Base-by-base conservation (phyloP, 2,329 filamentous ascomycete genomes). In the Alternaria rosae region DNA sequence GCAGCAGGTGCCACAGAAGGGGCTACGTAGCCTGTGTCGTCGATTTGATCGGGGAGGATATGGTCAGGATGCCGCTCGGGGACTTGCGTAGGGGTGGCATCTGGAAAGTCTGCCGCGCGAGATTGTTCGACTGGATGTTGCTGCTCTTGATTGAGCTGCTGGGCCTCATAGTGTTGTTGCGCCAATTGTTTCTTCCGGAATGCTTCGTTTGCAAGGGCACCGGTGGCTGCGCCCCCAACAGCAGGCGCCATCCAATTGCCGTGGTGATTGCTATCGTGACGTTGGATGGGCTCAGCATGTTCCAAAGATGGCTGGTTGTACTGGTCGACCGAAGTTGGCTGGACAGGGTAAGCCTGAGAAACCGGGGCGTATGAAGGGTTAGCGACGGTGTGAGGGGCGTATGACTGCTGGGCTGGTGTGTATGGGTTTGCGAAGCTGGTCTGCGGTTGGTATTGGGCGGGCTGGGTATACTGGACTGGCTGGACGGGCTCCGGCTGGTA, bases 241-340 rank as follows among this genome's bases (percentile, higher is more conserved):
- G 79, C 80, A 32, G 84, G 84, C 21, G 80, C 83, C 78, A 88
- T 83, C 85, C 86, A 88, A 28, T 84, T 80, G 15, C 83, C 83
- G 59, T 86, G 84, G 54, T 81, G 76, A 50, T 81, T 76, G 64
- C 80, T 85, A 61, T 79, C 77, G 51, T 77, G 78, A 8, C 74
- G 70, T 61, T 70, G 67, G 35, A 66, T 41, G 10, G 63, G 35
- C 28, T 66, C 61, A 15, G 35, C 23, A 12, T 64, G 28, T 11
- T 32, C 54, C 44, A 35, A 25, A 30, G 62, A 55, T 25, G 57
- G 21, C 28, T 53, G 57, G 9, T 47, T 35, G 42, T 57, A 57
- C 38, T 48, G 47, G 12, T 62, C 28, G 30, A 23, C 10, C 6
- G 43, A 43, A 20, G 58, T 44, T 26, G 57, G 41, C 13, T 61